A percentile compares a stretch with the other conserved stretches of the same genome.
Conservation (phyloP, 2,329 filamentous ascomycete genomes). For the Saccharata proteae region DNA sequence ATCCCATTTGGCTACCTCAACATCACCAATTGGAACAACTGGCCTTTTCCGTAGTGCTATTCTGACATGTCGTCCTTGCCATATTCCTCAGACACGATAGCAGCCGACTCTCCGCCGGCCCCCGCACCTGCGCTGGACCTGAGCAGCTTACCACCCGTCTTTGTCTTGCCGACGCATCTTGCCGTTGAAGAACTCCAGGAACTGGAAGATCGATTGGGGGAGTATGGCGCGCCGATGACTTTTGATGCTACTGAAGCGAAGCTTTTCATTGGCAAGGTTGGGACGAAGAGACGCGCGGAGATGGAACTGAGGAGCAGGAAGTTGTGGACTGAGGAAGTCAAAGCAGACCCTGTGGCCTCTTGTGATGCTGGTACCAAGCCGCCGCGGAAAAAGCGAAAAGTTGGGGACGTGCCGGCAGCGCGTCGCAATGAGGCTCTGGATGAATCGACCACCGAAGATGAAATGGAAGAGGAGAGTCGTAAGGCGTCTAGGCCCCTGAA, state of each 20-base stretch:
- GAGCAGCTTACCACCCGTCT: constrained; percentile 49
- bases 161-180: constrained; percentile 61
- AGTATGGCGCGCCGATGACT: constrained; percentile 47
- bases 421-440: neutral
- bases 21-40: no score
- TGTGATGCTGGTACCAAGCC: constrained; percentile 7
- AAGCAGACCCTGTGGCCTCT: constrained; percentile 11
- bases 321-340: constrained; percentile 44
- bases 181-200: constrained; percentile 48
- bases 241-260: constrained; percentile 60
- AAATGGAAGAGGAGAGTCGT: no score
- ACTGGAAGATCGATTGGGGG: constrained; percentile 51
- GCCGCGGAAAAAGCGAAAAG: constrained; percentile 11
- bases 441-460: constrained; percentile 17
- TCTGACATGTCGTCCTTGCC: no score
- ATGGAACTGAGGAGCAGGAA: constrained; percentile 65
- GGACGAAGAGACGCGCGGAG: constrained; percentile 55
- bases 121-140: constrained; percentile 26
- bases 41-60: no score
- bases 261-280: constrained; percentile 63
- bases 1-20: no score
- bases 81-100: no score
- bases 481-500: no score
- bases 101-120: no score
- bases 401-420: constrained; percentile 12